Evolutionary conservation across 306 rosid species (phyloP).

Genomic region (Albizia julibrissin): DNA sequence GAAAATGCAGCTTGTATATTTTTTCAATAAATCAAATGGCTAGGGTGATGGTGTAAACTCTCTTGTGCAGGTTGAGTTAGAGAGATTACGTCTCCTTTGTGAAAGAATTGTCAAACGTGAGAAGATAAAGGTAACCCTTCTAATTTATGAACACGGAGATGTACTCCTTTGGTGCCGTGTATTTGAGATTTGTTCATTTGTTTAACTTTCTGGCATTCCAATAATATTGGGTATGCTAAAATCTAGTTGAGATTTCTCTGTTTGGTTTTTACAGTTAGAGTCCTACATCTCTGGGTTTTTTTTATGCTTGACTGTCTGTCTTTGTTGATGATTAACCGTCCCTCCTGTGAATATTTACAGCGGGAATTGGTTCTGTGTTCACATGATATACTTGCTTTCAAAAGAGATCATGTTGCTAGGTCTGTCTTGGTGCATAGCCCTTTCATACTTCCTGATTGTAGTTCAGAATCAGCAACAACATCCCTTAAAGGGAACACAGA

Average conservation of each 20-base stretch:
- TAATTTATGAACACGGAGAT: background rate
- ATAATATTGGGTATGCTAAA: background rate
- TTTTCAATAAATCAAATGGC: slow-evolving; percentile 12
- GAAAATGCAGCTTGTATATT: background rate
- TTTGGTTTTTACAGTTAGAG: background rate
- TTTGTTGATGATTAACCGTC: slow-evolving; percentile 15
- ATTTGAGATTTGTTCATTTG: background rate
- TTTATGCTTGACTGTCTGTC: background rate
- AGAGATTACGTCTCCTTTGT: slow-evolving; percentile 92
- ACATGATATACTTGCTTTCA: slow-evolving; percentile 80
- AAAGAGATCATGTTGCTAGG: slow-evolving; percentile 82
- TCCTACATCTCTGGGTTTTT: background rate
- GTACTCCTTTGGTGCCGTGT: background rate
- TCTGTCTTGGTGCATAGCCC: slow-evolving; percentile 63
- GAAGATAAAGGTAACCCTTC: slow-evolving; percentile 73
- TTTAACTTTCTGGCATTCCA: background rate
- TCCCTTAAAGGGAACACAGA: slow-evolving; percentile 86
- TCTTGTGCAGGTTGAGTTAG: slow-evolving; percentile 84
- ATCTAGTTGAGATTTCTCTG: background rate
- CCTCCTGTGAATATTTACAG: slow-evolving; percentile 52
- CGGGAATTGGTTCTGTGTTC: slow-evolving; percentile 91
- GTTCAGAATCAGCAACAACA: slow-evolving; percentile 98
- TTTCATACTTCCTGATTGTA: slow-evolving; percentile 72
- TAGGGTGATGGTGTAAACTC: slow-evolving; percentile 25
- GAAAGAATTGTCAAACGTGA: slow-evolving; percentile 96